These are phyloP conservation scores for Rhizophora apiculata DNA, from an alignment of 345 rosid species.

Conservation along the genomic window DNA sequence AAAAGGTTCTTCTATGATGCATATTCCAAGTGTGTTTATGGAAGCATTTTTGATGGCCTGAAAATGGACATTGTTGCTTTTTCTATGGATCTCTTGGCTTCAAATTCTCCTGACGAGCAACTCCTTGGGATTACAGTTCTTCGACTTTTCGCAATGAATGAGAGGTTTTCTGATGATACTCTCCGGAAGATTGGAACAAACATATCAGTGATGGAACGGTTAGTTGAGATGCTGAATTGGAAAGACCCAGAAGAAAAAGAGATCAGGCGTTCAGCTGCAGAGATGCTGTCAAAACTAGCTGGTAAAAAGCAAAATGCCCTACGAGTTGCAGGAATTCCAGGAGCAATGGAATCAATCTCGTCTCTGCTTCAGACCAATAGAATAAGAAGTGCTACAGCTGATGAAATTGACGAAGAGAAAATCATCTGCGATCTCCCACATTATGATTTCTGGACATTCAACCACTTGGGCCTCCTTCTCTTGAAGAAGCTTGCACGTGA, in stretches of 20 bases:
- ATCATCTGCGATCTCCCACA: constrained; percentile 37
- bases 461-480: constrained; percentile 73
- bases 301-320: constrained; percentile 78
- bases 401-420: constrained; percentile 64
- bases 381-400: constrained; percentile 45
- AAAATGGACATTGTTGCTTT: constrained; percentile 84
- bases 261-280: constrained; percentile 69
- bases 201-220: constrained; percentile 56
- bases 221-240: constrained; percentile 93
- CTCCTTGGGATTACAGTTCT: constrained; percentile 70
- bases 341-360: constrained; percentile 90
- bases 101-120: constrained; percentile 81
- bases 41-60: constrained; percentile 84
- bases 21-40: constrained; percentile 71
- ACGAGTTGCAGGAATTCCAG: constrained; percentile 77
- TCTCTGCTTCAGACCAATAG: constrained; percentile 66
- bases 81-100: constrained; percentile 64
- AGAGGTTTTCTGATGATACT: constrained; percentile 61
- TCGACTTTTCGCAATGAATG: constrained; percentile 45
- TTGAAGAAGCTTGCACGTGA: constrained; percentile 77
- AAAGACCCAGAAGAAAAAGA: constrained; percentile 83
- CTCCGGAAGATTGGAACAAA: constrained; percentile 79
- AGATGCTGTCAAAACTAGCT: constrained; percentile 63
- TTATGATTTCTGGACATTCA: constrained; percentile 67
- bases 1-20: constrained; percentile 84